Base-by-base conservation (phyloP, 2,329 filamentous ascomycete genomes). In the Penicillium sp. region DNA sequence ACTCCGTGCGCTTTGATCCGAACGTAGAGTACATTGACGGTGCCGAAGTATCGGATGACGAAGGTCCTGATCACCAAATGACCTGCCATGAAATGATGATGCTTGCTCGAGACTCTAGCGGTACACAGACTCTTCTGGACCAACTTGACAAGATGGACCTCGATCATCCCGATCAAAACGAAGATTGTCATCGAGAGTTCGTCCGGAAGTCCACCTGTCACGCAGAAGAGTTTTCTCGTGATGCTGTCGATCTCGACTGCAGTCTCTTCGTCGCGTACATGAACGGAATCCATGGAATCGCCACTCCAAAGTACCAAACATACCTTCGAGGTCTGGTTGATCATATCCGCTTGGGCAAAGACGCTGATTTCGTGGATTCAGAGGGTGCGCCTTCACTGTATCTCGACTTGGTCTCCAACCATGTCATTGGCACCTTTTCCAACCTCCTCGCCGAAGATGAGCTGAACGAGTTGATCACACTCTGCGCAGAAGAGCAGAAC, bases 41-140 rank as follows among this genome's bases (percentile, higher is more conserved):
- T 1, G 54, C 64, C 18, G 61, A 67, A 29, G 43, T 55, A 35
- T 44, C 63, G 8, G 67, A 68, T n/a, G 59, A 63, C 16, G 62
- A 73, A 11, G 62, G 64, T 10, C 30, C 59, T 11, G 59, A 61
- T 16, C 38, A 55, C 14, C 64, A 68, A 35, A 70, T 75, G 67
- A 76, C 74, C 9, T 68, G 68, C 47, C 74, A 76, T 57, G 74
- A 76, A 58, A 66, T 74, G 60, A 74, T 75, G 66, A 63, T 68
- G 35, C 60, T 70, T 29, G 67, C 71, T 10, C 59, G 63, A 41
- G 60, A 65, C 45, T 67, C 67, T 10, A 60, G 63, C 32, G 59
- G 47, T 18, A 48, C 64, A 29, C 58, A 58, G 16, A 47, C 52
- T n/a, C 55, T 61, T 16, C 59, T 64, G 4, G 57, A 55, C 29